Conservation (phyloP, 2,329 filamentous ascomycete species). For the Keithomyces neogunnii region DNA sequence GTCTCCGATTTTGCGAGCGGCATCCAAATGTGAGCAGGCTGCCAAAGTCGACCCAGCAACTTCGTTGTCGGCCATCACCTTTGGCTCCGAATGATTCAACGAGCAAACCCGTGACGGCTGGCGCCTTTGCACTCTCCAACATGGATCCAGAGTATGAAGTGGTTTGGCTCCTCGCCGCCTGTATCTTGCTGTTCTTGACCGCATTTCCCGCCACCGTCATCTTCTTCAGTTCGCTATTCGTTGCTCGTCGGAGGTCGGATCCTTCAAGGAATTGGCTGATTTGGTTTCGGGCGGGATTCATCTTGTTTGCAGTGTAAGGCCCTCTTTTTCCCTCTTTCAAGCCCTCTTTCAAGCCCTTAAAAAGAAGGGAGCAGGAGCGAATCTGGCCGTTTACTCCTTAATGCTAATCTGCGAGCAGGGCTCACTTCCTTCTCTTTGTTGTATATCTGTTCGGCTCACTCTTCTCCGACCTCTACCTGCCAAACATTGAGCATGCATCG, state of each 20-base stretch:
- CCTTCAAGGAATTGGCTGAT: slow-evolving; percentile 15
- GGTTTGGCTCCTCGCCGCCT: slow-evolving; percentile 2
- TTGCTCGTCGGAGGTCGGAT: slow-evolving; percentile 14
- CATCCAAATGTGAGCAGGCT: background rate
- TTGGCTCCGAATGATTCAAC: background rate
- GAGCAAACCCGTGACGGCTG: background rate
- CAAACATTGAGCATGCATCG: background rate
- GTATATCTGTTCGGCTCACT: slow-evolving; percentile 1
- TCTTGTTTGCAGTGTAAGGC: slow-evolving; percentile 16
- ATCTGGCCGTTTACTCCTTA: background rate
- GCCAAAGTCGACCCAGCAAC: background rate
- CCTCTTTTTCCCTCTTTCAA: background rate
- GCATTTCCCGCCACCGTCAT: slow-evolving; percentile 12
- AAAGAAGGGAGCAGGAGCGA: too few species aligned
- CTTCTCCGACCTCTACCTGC: background rate
- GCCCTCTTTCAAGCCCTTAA: background rate
- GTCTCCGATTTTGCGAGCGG: background rate
- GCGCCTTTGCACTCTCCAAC: background rate
- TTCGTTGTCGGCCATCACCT: background rate
- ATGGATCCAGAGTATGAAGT: background rate
- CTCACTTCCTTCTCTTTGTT: background rate
- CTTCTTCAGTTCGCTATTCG: slow-evolving; percentile 15
- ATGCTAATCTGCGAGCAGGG: background rate
- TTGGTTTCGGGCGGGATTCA: slow-evolving; percentile 16
- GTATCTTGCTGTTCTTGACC: slow-evolving; percentile 7